Base-by-base conservation (phyloP, 371 early-diverging fungal species). In the Mucor indicus region DNA sequence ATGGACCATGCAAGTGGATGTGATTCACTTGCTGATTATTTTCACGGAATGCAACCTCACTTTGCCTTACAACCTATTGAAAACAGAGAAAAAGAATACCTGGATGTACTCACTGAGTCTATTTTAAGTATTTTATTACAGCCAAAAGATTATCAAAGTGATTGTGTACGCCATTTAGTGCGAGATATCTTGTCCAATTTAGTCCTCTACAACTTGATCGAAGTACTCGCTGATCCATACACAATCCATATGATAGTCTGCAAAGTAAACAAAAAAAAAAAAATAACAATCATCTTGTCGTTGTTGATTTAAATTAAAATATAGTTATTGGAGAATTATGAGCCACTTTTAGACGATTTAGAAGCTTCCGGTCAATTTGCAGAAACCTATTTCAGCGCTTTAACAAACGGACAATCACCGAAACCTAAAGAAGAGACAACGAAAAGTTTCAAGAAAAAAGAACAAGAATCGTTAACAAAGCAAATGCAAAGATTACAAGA, bases 1-100 rank as follows among this genome's bases (percentile, higher is more conserved):
- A 75, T 78, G 47, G 68, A 73, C 15, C 79, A 77, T 44, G 79
- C 73, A 0, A 71, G 79, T 36, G 72, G 74, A 17, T 53, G 75
- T 11, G 60, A 64, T 1, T 58, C 67, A 1, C 44, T 82, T 4
- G 67, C 67, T 21, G 55, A 62, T 1, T 58, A 79, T 9, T 82
- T 82, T 53, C 80, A 82, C 55, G 83, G 83, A n/a, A 60, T 76
- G 44, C 83, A 82, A 21, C 83, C 83, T 3, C 83, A 82, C 48
- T 77, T 77, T 62, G 83, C 80, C 0, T 44, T 82, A 10, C 50
- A 64, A 22, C 61, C 67, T 23, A 57, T 65, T 22, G 66, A 73
- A 37, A 67, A 72, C 22, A 45, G 68, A 29, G 77, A 80, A 36
- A 54, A 56, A 23, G 80, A 82, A 30, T 82, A 82, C 29, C 44